Base-by-base conservation (phyloP, 345 rosid species). In the Populus pruinosa region DNA sequence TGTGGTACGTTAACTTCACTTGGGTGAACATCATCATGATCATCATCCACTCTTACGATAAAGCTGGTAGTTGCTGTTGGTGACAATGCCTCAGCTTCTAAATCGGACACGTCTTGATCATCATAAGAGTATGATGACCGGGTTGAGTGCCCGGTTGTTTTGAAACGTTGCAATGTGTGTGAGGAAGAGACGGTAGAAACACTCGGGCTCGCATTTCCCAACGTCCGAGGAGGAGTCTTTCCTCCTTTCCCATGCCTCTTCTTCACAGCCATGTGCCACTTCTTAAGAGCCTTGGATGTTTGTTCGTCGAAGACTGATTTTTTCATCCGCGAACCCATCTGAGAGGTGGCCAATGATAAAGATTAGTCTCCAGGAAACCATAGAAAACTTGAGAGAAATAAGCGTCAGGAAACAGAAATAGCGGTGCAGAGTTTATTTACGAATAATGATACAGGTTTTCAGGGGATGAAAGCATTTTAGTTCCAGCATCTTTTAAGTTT, bases 291-390 rank as follows among this genome's bases (percentile, higher is more conserved):
- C 79, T 85, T 93, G 8, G 95, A 92, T 8, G 97, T 93, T 82
- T 96, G 99, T 10, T 96, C 98, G 67, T 96, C 98, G 47, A 96
- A 96, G 72, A 96, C 88, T 3, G 98, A 88, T 83, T 74, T 93
- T 86, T 96, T 96, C 99, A 94, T 92, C 61, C 77, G 73, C 0
- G 97, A 85, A 75, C 99, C 99, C 99, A 96, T 96, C 98, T 96
- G 85, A 74, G 50, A 63, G 61, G 61, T 8, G 17, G 66, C 66
- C 82, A 18, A 5, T 56, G 8, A 62, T 14, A 5, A 35, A 4
- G 11, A 27, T 29, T 6, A 6, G 53, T 66, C 41, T 65, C 25
- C 38, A 41, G 17, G 31, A 16, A 29, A 35, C 27, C 35, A 11
- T 20, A 25, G 59, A 6, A 47, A 77, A 17, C 20, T 1, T 14